Evolutionary conservation across 2,329 filamentous ascomycete genomes (phyloP).

Genomic region (Samsoniella hepiali): DNA sequence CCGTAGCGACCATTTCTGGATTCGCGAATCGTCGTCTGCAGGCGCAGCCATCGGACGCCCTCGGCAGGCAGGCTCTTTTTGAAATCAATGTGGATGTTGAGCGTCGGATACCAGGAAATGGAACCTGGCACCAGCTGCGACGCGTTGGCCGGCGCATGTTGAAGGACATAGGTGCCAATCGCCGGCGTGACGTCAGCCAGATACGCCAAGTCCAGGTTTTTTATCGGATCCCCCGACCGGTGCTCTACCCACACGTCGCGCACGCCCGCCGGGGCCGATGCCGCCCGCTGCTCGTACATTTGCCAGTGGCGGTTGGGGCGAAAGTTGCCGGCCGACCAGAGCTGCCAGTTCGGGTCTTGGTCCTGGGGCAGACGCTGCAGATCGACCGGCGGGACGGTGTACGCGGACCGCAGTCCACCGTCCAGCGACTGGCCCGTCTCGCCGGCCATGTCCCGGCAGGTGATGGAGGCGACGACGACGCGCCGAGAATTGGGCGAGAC

Average conservation of each 20-base stretch:
- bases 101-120: constrained; percentile 70
- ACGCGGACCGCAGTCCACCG: constrained; percentile 26
- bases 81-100: constrained; percentile 71
- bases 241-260: constrained; percentile 24
- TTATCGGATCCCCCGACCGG: neutral
- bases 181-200: constrained; percentile 11
- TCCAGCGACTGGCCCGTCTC: constrained; percentile 32
- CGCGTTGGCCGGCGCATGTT: neutral
- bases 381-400: constrained; percentile 25
- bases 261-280: constrained; percentile 18
- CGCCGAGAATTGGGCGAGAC: constrained; percentile 31
- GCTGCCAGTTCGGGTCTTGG: constrained; percentile 31
- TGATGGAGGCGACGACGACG: constrained; percentile 39
- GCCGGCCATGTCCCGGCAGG: constrained; percentile 32
- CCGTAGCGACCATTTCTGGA: constrained; percentile 72
- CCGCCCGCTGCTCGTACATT: constrained; percentile 29
- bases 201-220: constrained; percentile 9
- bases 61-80: constrained; percentile 67
- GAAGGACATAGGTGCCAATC: neutral
- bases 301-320: constrained; percentile 28
- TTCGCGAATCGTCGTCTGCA: constrained; percentile 61
- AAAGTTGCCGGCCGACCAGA: constrained; percentile 1
- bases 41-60: constrained; percentile 70
- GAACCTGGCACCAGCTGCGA: neutral
- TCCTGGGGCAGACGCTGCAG: constrained; percentile 26